Percentiles rank a stretch among this genome's conserved stretches.
Evolutionary conservation across 1,284 basidiomycete species (phyloP).

Genomic region (Xerocomus amazonicus): DNA sequence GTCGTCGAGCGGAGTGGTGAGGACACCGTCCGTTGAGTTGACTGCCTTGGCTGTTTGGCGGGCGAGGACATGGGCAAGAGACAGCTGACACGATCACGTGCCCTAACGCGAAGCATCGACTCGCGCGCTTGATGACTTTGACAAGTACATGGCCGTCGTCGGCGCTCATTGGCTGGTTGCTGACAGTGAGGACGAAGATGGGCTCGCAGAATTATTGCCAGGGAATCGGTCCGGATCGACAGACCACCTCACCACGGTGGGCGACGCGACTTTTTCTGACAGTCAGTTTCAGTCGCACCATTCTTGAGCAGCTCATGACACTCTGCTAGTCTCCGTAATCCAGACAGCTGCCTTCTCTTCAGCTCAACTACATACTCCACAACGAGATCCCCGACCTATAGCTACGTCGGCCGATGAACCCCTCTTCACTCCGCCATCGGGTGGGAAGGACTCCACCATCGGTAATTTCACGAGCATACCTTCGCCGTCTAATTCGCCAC

Average conservation of each 20-base stretch:
- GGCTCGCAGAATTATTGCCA: background rate
- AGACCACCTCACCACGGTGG: background rate
- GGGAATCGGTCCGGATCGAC: background rate
- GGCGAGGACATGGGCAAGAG: slow-evolving; percentile 16
- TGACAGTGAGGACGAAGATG: slow-evolving; percentile 31
- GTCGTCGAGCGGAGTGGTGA: slow-evolving; percentile 29
- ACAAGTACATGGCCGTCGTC: slow-evolving; percentile 9
- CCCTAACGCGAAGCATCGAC: slow-evolving; percentile 4
- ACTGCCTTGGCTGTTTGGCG: slow-evolving; percentile 19
- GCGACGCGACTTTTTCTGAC: slow-evolving; percentile 1
- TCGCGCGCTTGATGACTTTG: too few species aligned
- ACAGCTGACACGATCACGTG: slow-evolving; percentile 27
- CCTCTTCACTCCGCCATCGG: slow-evolving; percentile 28
- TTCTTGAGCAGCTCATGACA: background rate
- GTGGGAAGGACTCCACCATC: slow-evolving; percentile 6
- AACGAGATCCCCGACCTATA: slow-evolving; percentile 2
- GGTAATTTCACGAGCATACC: slow-evolving; percentile 12
- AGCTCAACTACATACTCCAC: slow-evolving; percentile 15
- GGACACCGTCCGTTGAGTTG: slow-evolving; percentile 19
- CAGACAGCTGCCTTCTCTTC: slow-evolving; percentile 20
- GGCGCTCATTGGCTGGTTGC: slow-evolving; percentile 25
- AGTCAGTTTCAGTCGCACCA: slow-evolving; percentile 7
- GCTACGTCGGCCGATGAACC: slow-evolving; percentile 9
- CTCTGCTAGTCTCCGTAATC: slow-evolving; percentile 17
- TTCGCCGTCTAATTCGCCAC: slow-evolving; percentile 3